Evolutionary conservation across 2,329 filamentous ascomycete species (phyloP), one percentile per base, ranked within the genome.

Genomic region (Trichoderma sp.): DNA sequence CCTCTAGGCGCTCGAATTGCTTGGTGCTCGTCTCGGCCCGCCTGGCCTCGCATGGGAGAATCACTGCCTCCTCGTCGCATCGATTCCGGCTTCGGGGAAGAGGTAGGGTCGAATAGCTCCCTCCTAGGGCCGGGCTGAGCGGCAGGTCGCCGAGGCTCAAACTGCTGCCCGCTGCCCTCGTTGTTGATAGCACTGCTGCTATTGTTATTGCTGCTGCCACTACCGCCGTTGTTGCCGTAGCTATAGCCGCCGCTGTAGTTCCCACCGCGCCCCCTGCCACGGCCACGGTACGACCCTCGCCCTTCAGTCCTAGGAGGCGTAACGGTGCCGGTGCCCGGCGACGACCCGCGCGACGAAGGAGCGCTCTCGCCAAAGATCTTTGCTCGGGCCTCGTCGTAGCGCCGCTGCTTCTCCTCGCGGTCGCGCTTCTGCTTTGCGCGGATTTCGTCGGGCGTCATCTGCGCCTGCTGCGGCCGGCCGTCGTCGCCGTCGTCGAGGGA

Each of bases 361-460:
- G 84, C 86, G 11, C 86, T 85, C 41, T 90, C 91, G 24, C 95
- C 95, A 83, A 98, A 96, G 74, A 98, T 92, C 82, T 95, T 93
- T 80, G 96, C 94, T 35, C 96, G 90, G 6, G 92, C 94, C 85
- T 98, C 95, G 77, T 97, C 94, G 82, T 98, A 98, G 76, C 93
- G 93, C 75, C 92, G 92, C 86, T 97, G 94, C 86, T 97, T 98
- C 85, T 97, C 95, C 81, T 97, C 95, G 11, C 92, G 90, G 79
- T 97, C 94, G 66, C 90, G 89, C 82, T 95, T 91, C 71, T 95
- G 94, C 81, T 93, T 93, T 29, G 91, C 90, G 77, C 93, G 91
- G 41, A 95, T 90, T 85, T 98, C 93, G 80, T 96, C 94, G 4
- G 93, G 90, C 0, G 91, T 93, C 60, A 91, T 89, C 79, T 91